Evolutionary conservation across 164 flowering plant genomes (phyloP), one percentile per base, ranked within the genome.

Genomic region (Umbilicus rupestris): DNA sequence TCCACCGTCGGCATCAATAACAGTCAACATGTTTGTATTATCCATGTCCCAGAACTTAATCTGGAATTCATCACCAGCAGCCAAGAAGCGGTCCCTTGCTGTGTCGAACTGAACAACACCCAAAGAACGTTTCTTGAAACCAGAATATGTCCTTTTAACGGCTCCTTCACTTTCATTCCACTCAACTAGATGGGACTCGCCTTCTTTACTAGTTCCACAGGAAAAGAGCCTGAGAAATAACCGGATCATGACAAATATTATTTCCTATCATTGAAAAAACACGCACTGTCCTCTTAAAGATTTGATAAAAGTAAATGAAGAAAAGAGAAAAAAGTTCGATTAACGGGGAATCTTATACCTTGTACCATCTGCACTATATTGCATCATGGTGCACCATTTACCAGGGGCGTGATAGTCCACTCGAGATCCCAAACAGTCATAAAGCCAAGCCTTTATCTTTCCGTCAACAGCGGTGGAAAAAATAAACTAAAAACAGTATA

Each of bases 121-220:
- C 33, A 55, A 39, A 39, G 90, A 88, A 68, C 84, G 84, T 84
- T 88, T 90, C 72, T 88, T 79, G 64, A 90, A 85, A 57, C 97
- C 97, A 75, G 52, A 1, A 74, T 88, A 93, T 5, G 80, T 79
- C 75, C 96, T 82, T 80, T 83, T 90, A 71, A 90, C 81, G 28
- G 92, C 83, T 70, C 98, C 98, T 81, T 93, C 96, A 74, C 94
- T 93, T 77, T 90, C 98, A 79, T 87, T 88, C 97, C 97, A 93
- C 69, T 93, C 98, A 64, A 93, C 97, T 35, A 90, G 82, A 70
- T 30, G 81, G 39, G 96, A 84, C 0, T 93, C 96, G 37, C 97
- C 96, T n/a, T 93, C 97, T 79, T 88, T 93, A 68, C 92, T 88
- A 67, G 98, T 87, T 44, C 98, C 98, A 78, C 98, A 90, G 47